Evolutionary conservation across 805 yeast genomes (phyloP), one percentile per base, ranked within the genome.

Genomic region (Candida cerambycidarum): DNA sequence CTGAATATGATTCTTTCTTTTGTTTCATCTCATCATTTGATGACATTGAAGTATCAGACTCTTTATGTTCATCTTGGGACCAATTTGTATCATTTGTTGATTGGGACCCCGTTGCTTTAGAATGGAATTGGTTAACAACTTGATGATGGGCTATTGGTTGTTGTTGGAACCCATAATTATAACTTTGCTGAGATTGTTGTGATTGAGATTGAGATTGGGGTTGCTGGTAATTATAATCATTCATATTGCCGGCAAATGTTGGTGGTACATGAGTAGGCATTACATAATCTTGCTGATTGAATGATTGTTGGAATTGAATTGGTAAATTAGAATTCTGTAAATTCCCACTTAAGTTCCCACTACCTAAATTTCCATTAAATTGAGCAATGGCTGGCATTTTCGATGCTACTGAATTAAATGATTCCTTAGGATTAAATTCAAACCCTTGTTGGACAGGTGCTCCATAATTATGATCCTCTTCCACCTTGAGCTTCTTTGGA

Each of bases 11-110:
- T 16, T 69, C 56, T 78, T 80, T 59, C 41, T 45, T 14, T 30
- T 41, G 42, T 28, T 43, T 46, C 27, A 34, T 13, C 5, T 56
- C 61, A 19, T 64, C 68, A 43, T 48, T 54, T 2, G 69, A 59
- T 4, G 69, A 58, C 9, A 67, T 39, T 4, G 73, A 66, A 15
- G 75, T 70, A 44, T 70, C 75, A 13, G 69, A 62, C 38, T 70
- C 75, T 38, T 65, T 65, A 29, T 52, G 39, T 28, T 67, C 73
- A 34, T 68, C 73, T 41, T 67, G 72, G 4, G 74, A 69, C 75
- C 75, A 70, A 39, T 59, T 66, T 1, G 75, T 64, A n/a, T 70
- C 75, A 50, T 65, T 68, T 4, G 72, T 66, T 1, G 71, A 63
- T 50, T 65, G 73, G 8, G 73, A 65, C 32, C 57, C 55, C 6